A percentile compares a stretch with the other conserved stretches of the same genome.
phyloP scores from a whole-genome alignment of 768 basidiomycete genomes.

The Leccinellum rugosiceps region DNA sequence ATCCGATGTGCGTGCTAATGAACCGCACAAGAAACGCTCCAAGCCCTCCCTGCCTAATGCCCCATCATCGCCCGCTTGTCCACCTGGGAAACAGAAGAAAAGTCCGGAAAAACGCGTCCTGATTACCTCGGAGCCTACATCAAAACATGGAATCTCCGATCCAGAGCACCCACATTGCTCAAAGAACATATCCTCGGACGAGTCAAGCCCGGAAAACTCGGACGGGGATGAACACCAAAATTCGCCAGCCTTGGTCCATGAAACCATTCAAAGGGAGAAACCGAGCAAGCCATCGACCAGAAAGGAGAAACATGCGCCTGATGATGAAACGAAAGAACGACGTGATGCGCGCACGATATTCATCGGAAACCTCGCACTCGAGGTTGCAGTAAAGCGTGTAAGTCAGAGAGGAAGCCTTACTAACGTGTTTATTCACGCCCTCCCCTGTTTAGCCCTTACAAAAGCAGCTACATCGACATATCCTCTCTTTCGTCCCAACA shows the following conservation, averaged over 20 bases:
- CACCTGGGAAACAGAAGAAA: slow-evolving; percentile 12
- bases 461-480: slow-evolving; percentile 74
- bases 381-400: slow-evolving; percentile 76
- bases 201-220: slow-evolving; percentile 30
- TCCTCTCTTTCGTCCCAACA: slow-evolving; percentile 64
- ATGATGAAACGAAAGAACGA: slow-evolving; percentile 68
- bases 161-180: not conserved
- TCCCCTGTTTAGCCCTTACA: slow-evolving; percentile 53
- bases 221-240: slow-evolving; percentile 33
- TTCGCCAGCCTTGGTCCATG: slow-evolving; percentile 54
- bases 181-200: slow-evolving; percentile 9
- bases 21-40: slow-evolving; percentile 16
- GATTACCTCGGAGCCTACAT: not conserved
- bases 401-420: slow-evolving; percentile 18
- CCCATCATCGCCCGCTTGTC: slow-evolving; percentile 22
- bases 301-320: slow-evolving; percentile 52
- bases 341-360: slow-evolving; percentile 86
- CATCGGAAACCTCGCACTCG: slow-evolving; percentile 81
- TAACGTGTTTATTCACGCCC: not conserved
- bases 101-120: slow-evolving; percentile 6
- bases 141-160: not conserved
- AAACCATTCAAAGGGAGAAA: slow-evolving; percentile 42
- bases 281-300: slow-evolving; percentile 24
- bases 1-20: slow-evolving; percentile 11
- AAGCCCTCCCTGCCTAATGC: slow-evolving; percentile 6